Evolutionary conservation across 2,329 filamentous ascomycete species (phyloP).

Genomic region (Colletotrichum sansevieriae): DNA sequence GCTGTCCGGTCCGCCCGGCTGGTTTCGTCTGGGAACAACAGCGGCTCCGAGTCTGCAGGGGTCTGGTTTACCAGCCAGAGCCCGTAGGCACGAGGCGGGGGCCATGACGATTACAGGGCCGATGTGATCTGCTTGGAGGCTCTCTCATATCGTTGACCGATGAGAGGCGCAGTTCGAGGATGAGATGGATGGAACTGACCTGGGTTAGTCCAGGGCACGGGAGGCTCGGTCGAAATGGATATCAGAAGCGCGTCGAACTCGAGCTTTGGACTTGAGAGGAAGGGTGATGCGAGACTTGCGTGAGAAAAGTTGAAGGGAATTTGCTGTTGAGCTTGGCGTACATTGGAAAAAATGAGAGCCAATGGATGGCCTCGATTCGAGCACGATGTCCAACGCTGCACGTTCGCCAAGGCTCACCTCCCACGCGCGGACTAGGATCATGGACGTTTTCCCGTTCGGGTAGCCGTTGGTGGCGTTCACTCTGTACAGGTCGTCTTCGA

Average conservation of each 20-base stretch:
- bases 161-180: neutral
- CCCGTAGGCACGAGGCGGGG: conserved; percentile 6
- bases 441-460: conserved; percentile 43
- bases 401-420: conserved; percentile 13
- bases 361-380: conserved; percentile 25
- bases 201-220: neutral
- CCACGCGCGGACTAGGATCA: conserved; percentile 37
- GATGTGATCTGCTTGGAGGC: neutral
- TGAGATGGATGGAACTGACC: neutral
- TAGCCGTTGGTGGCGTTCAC: neutral
- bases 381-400: conserved; percentile 24
- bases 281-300: too few species aligned
- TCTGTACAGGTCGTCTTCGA: too few species aligned
- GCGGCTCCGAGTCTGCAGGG: neutral
- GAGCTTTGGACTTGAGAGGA: too few species aligned
- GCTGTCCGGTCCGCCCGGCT: too few species aligned
- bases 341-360: conserved; percentile 8
- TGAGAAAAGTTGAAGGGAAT: neutral
- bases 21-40: neutral
- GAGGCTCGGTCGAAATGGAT: neutral
- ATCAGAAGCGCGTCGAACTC: too few species aligned
- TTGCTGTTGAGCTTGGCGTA: conserved; percentile 20
- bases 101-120: conserved; percentile 14
- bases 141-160: conserved; percentile 6
- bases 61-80: neutral